Percentiles rank a stretch among this genome's conserved stretches.
Evolutionary conservation across 352 stramenopile species (phyloP).

Genomic region (Aphanomyces stellatus): DNA sequence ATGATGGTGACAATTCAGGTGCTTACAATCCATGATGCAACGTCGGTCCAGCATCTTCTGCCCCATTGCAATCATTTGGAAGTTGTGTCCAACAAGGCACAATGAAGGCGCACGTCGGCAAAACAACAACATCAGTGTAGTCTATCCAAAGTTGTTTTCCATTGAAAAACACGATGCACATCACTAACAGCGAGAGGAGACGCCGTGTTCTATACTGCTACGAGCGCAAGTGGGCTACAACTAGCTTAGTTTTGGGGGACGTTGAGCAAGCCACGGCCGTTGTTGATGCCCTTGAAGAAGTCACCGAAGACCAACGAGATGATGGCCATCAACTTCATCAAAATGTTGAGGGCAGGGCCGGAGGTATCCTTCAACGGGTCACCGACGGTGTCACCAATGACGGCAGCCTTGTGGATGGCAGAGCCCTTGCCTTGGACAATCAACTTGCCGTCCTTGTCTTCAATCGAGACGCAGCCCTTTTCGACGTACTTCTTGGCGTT

Average conservation of each 20-base stretch:
- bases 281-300: conserved; percentile 98
- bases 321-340: conserved; percentile 99
- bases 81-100: no score
- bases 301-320: conserved; percentile 98
- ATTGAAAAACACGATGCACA: no score
- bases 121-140: no score
- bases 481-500: conserved; percentile 99
- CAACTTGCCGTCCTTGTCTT: conserved; percentile 87
- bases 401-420: conserved; percentile 96
- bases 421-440: conserved; percentile 92
- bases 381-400: conserved; percentile 98
- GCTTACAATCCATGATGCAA: no score
- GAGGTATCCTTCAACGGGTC: conserved; percentile 99
- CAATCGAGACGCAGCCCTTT: conserved; percentile 87
- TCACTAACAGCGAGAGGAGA: no score
- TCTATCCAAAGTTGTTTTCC: no score
- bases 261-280: conserved; percentile 90
- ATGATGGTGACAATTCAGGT: no score
- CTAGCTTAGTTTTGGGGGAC: conserved; percentile 30
- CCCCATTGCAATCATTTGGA: no score
- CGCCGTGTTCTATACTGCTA: not conserved
- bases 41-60: no score
- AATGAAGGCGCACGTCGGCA: no score
- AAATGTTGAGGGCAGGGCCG: conserved; percentile 98
- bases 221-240: not conserved